These are phyloP conservation scores for Petunia axillaris DNA, from an alignment of 257 asterid species.

Conservation along the genomic window DNA sequence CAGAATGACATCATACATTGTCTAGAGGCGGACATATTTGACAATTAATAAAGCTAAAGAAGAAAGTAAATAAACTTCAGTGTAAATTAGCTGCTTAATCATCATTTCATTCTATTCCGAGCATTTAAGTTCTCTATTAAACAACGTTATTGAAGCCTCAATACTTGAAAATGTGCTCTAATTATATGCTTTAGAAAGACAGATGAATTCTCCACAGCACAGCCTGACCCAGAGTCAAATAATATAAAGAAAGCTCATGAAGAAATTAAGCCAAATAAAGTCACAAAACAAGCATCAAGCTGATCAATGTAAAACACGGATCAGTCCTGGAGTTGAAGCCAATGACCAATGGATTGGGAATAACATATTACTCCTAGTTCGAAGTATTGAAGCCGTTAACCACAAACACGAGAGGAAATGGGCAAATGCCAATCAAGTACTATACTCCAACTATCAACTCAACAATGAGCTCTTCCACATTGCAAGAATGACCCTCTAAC, in stretches of 20 bases:
- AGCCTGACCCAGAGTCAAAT: neutral
- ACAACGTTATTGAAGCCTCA: neutral
- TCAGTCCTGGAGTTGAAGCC: neutral
- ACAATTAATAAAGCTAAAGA: neutral
- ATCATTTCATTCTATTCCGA: neutral
- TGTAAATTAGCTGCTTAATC: neutral
- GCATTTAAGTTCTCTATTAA: neutral
- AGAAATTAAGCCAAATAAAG: neutral
- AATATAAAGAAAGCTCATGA: neutral
- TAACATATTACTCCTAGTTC: neutral
- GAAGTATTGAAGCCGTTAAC: constrained; percentile 5
- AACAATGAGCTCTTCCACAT: neutral
- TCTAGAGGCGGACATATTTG: neutral
- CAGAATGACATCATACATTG: constrained; percentile 15
- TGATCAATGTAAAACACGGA: neutral
- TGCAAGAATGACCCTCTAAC: neutral
- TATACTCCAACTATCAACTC: neutral
- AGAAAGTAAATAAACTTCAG: neutral
- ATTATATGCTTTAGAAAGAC: neutral
- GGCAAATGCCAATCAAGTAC: neutral
- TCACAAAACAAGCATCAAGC: neutral
- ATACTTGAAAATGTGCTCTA: neutral
- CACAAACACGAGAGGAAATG: neutral
- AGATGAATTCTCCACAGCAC: neutral
- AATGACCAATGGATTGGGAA: neutral